Evolutionary conservation across 2,329 filamentous ascomycete species (phyloP).

Genomic region (Colletotrichum siamense): DNA sequence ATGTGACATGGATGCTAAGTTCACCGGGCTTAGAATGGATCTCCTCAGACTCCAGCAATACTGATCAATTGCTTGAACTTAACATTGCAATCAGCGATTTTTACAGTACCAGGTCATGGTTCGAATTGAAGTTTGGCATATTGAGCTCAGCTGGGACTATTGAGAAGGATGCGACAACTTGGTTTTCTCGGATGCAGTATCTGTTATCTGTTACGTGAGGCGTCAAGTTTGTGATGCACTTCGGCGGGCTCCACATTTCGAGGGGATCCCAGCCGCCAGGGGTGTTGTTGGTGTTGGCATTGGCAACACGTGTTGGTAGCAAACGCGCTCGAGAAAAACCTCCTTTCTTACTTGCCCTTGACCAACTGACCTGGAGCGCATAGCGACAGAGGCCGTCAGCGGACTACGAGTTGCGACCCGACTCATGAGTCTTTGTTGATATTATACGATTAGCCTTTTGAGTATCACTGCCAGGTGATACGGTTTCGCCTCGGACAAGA

Average conservation of each 20-base stretch:
- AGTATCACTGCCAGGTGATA: background rate
- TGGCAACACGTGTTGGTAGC: background rate
- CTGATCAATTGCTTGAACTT: background rate
- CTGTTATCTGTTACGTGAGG: background rate
- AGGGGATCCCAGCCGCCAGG: background rate
- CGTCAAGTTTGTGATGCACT: background rate
- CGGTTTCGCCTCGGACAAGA: background rate
- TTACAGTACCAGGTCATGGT: background rate
- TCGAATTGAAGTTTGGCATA: background rate
- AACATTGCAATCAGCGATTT: background rate
- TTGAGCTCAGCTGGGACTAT: accelerated
- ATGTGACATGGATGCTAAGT: accelerated
- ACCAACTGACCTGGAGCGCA: background rate
- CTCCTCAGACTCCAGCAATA: background rate
- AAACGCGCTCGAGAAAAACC: background rate
- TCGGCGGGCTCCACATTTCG: background rate
- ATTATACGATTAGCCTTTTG: background rate
- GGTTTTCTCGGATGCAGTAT: background rate
- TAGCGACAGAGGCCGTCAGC: background rate
- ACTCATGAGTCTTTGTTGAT: background rate
- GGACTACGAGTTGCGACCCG: background rate
- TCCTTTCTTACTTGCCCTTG: background rate
- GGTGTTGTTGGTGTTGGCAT: background rate
- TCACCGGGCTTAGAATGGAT: background rate
- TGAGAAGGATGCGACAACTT: background rate